Evolutionary conservation across 441 rosid species (phyloP).

Genomic region (Populus hybrid): DNA sequence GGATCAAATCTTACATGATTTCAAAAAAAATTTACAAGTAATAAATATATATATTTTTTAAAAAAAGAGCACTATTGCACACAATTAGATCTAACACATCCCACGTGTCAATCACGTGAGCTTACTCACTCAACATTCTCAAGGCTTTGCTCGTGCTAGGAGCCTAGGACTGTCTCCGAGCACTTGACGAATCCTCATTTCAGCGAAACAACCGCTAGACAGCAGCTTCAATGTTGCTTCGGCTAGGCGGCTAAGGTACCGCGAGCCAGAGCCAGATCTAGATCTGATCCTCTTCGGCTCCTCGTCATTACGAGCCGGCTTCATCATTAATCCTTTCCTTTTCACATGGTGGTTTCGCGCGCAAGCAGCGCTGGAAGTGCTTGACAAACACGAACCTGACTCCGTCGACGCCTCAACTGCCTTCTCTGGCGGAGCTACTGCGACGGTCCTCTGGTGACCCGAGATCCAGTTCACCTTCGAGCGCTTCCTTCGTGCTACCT

Average conservation of each 20-base stretch:
- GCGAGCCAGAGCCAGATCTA: conserved; percentile 21
- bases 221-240: conserved; percentile 70
- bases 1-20: no score
- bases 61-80: no score
- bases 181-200: conserved; percentile 62
- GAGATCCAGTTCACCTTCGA: conserved; percentile 38
- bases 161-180: conserved; percentile 40
- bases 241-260: conserved; percentile 56
- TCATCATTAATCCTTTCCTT: not conserved
- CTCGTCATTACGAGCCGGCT: not conserved
- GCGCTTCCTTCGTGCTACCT: conserved; percentile 59
- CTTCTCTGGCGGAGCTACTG: conserved; percentile 17
- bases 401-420: conserved; percentile 33
- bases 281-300: conserved; percentile 27
- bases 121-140: conserved; percentile 46
- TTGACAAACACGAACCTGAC: conserved; percentile 51
- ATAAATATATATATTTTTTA: not conserved
- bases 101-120: not conserved
- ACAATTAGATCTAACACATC: not conserved
- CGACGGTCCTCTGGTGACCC: conserved; percentile 14
- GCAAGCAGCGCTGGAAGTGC: conserved; percentile 51
- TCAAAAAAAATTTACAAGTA: accelerated
- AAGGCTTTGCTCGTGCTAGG: conserved; percentile 98
- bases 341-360: conserved; percentile 26
- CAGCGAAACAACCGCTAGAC: conserved; percentile 55